Percentiles rank a stretch among this genome's conserved stretches.
Evolutionary conservation across 2,329 filamentous ascomycete species (phyloP).

Genomic region (Cordyceps farinosa): DNA sequence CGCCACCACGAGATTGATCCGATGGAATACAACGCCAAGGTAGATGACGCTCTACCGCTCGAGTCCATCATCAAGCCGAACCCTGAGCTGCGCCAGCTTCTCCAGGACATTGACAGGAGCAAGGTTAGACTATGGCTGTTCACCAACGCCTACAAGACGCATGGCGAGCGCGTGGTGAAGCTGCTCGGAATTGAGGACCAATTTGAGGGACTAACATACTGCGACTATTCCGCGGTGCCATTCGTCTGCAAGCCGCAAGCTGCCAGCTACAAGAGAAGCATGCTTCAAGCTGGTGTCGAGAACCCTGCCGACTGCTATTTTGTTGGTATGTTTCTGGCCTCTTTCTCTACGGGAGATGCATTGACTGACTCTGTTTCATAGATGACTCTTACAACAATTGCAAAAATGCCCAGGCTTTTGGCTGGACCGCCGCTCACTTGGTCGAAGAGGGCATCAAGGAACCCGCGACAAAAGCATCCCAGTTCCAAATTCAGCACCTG

Average conservation of each 20-base stretch:
- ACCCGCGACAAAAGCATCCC: constrained; percentile 62
- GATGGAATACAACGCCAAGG: constrained; percentile 87
- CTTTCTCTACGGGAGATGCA: fast-evolving
- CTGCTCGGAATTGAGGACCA: constrained; percentile 79
- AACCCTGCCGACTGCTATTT: constrained; percentile 77
- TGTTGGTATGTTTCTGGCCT: constrained; percentile 62
- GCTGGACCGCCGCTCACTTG: constrained; percentile 84
- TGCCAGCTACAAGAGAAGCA: constrained; percentile 84
- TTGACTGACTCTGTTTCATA: constrained; percentile 30
- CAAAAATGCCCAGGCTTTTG: constrained; percentile 68
- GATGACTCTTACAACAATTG: constrained; percentile 89
- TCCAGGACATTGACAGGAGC: constrained; percentile 75
- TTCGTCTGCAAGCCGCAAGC: constrained; percentile 84
- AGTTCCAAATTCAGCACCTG: constrained; percentile 72
- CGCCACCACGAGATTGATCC: constrained; percentile 94
- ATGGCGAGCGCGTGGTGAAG: constrained; percentile 76
- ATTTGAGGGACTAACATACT: constrained; percentile 94
- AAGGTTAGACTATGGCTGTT: constrained; percentile 92
- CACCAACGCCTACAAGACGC: constrained; percentile 92
- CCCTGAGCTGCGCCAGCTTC: constrained; percentile 66
- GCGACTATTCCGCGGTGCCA: constrained; percentile 72
- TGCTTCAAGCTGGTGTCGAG: constrained; percentile 73
- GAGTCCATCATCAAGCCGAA: constrained; percentile 80
- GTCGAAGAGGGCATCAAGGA: constrained; percentile 69
- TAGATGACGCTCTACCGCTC: constrained; percentile 90